Base-by-base conservation (phyloP, 176 grass and related monocot species). In the Eleusine coracana region DNA sequence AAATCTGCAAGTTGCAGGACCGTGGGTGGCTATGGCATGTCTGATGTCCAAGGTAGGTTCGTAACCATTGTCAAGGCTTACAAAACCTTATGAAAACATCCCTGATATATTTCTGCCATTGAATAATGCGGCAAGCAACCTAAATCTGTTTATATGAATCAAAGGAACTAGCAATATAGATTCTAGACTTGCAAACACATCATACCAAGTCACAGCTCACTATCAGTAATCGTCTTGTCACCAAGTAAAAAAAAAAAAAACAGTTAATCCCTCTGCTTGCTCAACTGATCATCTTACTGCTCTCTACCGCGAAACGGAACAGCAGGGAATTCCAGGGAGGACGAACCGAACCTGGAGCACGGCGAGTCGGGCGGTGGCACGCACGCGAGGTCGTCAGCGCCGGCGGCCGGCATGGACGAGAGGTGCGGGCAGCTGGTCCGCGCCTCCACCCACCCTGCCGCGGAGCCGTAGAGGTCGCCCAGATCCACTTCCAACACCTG, bases 381-480 rank as follows among this genome's bases (percentile, higher is more conserved):
- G 67, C 90, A 82, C 16, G 29, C 58, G 40, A 98, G 89, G 41
- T 95, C 91, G 56, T 79, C 76, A 17, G 50, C 78, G 56, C 40
- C 42, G 52, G 73, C 60, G 48, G 85, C 59, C 69, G 83, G 91
- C 70, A 96, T 81, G 55, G 91, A 73, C 15, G 66, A 4, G 41
- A 94, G 85, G 76, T 96, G 93, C 5, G 88, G 87, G 89, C 96
- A 94, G 15, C 77, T 86, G 46, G 93, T 92, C 77, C 96, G 96
- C 71, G 89, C 91, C 79, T 96, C 93, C 40, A 93, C 93, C 96
- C 93, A 96, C 41, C 89, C 96, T 8, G 91, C 83, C 40, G 62
- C 77, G 40, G 81, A 85, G 18, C 91, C 91, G 38, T 83, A 81
- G 37, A 94, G 78, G 11, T 93, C 88, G 0, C 89, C 88, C 50